phyloP scores from a whole-genome alignment of 1,284 basidiomycete species.

The Schizophyllum amplum region DNA sequence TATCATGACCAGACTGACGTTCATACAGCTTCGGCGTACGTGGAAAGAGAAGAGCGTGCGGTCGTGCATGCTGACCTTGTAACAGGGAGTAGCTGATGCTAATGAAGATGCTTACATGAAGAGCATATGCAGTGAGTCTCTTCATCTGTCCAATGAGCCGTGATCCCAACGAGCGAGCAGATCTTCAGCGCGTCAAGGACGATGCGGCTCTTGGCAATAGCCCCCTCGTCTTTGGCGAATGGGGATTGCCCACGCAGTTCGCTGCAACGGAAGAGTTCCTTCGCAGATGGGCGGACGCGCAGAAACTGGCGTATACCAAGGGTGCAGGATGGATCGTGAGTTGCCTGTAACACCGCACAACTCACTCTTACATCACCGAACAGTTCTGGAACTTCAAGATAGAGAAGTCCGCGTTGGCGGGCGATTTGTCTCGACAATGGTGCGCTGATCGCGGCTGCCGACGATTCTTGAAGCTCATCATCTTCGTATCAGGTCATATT shows the following conservation, averaged over 20 bases:
- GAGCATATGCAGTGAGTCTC: slow-evolving; percentile 56
- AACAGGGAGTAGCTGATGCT: slow-evolving; percentile 59
- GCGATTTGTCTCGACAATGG: slow-evolving; percentile 51
- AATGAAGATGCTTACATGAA: slow-evolving; percentile 57
- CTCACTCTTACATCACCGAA: too few species aligned
- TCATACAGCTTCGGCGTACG: slow-evolving; percentile 48
- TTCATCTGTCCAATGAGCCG: not conserved
- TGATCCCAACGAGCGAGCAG: slow-evolving; percentile 19
- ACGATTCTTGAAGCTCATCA: too few species aligned
- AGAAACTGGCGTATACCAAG: slow-evolving; percentile 58
- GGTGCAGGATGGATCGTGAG: slow-evolving; percentile 64
- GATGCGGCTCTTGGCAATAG: slow-evolving; percentile 42
- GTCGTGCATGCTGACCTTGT: slow-evolving; percentile 2
- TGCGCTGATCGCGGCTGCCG: slow-evolving; percentile 18
- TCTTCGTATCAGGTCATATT: slow-evolving; percentile 50
- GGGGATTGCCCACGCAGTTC: slow-evolving; percentile 66
- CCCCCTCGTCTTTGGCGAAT: slow-evolving; percentile 63
- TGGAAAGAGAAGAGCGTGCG: not conserved
- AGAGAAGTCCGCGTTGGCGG: slow-evolving; percentile 44
- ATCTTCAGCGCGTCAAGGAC: slow-evolving; percentile 40
- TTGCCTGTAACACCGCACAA: too few species aligned
- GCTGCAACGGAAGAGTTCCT: slow-evolving; percentile 55
- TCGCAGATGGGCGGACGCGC: slow-evolving; percentile 68
- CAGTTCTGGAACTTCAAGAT: slow-evolving; percentile 77
- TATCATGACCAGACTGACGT: slow-evolving; percentile 9